phyloP scores from a whole-genome alignment of 208 protist species.

The Crithidia acanthocephali region DNA sequence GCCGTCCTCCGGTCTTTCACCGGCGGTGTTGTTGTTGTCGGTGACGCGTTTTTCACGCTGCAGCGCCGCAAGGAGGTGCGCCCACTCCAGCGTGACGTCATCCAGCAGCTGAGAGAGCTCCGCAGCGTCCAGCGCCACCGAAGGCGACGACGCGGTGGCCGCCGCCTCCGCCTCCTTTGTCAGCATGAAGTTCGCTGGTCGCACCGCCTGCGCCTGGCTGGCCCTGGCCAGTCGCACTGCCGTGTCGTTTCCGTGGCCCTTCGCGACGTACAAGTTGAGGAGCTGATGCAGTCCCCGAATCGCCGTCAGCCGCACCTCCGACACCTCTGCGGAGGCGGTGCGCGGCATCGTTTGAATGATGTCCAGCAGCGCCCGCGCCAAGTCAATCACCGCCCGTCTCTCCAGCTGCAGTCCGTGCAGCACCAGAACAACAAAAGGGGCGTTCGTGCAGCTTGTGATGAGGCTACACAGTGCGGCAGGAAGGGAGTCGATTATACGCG shows the following conservation, averaged over 20 bases:
- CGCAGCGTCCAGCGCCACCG: background rate
- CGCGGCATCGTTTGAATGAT: conserved; percentile 1
- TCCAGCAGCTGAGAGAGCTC: conserved; percentile 11
- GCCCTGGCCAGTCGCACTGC: too few relatives aligned
- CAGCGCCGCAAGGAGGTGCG: background rate
- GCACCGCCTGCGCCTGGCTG: background rate
- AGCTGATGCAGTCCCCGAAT: conserved; percentile 19
- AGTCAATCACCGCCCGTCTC: conserved; percentile 9
- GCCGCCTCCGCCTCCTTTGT: background rate
- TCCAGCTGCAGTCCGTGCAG: conserved; percentile 24
- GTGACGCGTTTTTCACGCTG: background rate
- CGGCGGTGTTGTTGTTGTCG: conserved; percentile 2
- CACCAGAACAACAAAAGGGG: conserved; percentile 23
- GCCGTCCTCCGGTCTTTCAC: too few relatives aligned
- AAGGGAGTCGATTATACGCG: conserved; percentile 5
- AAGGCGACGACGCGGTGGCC: background rate
- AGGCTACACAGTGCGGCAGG: conserved; percentile 20
- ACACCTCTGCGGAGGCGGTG: background rate
- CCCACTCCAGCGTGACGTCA: conserved; percentile 25
- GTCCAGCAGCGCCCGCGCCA: conserved; percentile 18
- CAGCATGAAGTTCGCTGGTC: background rate
- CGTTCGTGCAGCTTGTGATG: conserved; percentile 24
- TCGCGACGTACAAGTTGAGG: conserved; percentile 22
- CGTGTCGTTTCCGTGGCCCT: background rate
- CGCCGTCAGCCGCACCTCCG: conserved; percentile 16